A percentile compares a stretch with the other conserved stretches of the same genome.
phyloP scores from a whole-genome alignment of 2,329 filamentous ascomycete species.

The Chrysosporium queenslandicum region DNA sequence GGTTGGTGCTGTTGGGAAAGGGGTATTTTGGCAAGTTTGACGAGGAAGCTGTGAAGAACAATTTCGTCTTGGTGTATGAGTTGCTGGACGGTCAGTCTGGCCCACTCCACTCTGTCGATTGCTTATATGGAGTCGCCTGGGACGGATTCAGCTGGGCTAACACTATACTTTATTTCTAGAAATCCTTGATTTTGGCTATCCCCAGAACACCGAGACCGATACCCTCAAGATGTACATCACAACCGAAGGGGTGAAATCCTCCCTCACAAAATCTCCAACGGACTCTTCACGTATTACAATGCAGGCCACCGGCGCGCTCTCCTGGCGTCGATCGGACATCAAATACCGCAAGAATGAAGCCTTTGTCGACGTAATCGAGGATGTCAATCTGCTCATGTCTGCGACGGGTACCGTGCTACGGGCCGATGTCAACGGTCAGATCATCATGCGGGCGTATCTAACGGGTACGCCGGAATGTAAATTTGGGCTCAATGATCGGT shows the following conservation, averaged over 20 bases:
- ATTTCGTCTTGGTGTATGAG: conserved; percentile 98
- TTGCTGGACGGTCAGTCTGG: conserved; percentile 65
- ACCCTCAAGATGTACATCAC: conserved; percentile 99
- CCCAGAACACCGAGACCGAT: conserved; percentile 97
- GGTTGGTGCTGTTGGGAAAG: conserved; percentile 77
- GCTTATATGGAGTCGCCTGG: background rate
- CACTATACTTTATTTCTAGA: conserved; percentile 45
- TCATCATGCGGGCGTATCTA: conserved; percentile 96
- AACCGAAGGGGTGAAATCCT: conserved; percentile 94
- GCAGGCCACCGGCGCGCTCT: conserved; percentile 94
- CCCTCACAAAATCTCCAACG: conserved; percentile 53
- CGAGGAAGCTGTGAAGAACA: conserved; percentile 99
- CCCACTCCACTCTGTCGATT: conserved; percentile 1
- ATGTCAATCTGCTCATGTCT: conserved; percentile 98
- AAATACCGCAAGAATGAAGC: conserved; percentile 99
- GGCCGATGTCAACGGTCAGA: conserved; percentile 93
- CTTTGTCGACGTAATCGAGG: conserved; percentile 98
- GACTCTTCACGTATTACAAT: conserved; percentile 98
- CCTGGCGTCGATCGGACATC: conserved; percentile 93
- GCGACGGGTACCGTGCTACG: conserved; percentile 88
- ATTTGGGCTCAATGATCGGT: conserved; percentile 90
- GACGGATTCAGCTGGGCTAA: background rate
- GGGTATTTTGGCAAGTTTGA: conserved; percentile 99
- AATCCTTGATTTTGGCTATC: conserved; percentile 97
- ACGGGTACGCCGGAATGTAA: conserved; percentile 97